phyloP scores from a whole-genome alignment of 768 basidiomycete species.

The Leccinum obscurum region DNA sequence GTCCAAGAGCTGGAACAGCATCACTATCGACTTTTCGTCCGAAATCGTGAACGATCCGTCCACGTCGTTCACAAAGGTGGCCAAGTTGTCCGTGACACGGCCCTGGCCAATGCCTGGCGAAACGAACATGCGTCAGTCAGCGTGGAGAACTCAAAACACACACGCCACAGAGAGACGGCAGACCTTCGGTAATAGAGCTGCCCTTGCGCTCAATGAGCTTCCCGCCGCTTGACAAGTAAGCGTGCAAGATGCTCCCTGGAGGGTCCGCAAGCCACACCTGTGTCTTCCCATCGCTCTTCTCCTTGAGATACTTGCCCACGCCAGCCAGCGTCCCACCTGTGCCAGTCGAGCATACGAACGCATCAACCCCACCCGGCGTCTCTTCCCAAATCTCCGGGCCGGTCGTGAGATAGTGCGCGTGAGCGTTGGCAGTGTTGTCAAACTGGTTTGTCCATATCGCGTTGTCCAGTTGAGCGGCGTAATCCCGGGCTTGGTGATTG shows the following conservation, averaged over 20 bases:
- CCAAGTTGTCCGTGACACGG: slow-evolving; percentile 89
- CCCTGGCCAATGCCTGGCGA: slow-evolving; percentile 91
- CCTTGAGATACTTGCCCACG: slow-evolving; percentile 78
- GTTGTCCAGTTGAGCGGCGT: slow-evolving; percentile 70
- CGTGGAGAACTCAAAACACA: not conserved
- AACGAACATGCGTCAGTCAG: not conserved
- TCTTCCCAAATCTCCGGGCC: slow-evolving; percentile 98
- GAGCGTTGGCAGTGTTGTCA: slow-evolving; percentile 91
- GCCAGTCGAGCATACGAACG: slow-evolving; percentile 92
- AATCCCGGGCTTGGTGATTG: slow-evolving; percentile 95
- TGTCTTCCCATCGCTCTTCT: slow-evolving; percentile 72
- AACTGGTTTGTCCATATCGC: slow-evolving; percentile 98
- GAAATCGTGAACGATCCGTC: slow-evolving; percentile 84
- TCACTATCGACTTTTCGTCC: slow-evolving; percentile 86
- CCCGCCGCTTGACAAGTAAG: slow-evolving; percentile 79
- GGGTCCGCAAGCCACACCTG: slow-evolving; percentile 97
- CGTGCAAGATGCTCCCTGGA: slow-evolving; percentile 88
- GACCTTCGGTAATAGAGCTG: slow-evolving; percentile 93
- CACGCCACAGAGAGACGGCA: not conserved
- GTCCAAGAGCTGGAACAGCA: slow-evolving; percentile 92
- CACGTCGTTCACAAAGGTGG: slow-evolving; percentile 73
- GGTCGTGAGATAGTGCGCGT: slow-evolving; percentile 85
- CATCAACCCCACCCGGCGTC: slow-evolving; percentile 74
- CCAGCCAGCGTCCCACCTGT: slow-evolving; percentile 97
- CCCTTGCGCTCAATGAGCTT: slow-evolving; percentile 74